Evolutionary conservation across 768 basidiomycete species (phyloP).

Genomic region (Candolleomyces aberdarensis): DNA sequence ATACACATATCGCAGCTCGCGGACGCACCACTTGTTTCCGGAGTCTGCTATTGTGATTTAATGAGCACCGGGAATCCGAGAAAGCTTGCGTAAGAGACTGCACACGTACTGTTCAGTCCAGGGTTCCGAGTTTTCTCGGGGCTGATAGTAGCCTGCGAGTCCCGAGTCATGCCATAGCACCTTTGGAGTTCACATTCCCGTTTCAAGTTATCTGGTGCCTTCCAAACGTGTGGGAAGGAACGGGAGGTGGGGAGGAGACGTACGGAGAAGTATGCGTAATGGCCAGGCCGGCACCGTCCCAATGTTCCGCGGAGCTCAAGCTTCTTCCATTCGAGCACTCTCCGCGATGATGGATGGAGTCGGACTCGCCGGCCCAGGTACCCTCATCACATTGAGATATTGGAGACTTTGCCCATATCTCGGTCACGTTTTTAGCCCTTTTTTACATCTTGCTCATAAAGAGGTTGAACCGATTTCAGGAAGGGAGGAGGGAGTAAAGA

Average conservation of each 20-base stretch:
- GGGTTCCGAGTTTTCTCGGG: slow-evolving; percentile 36
- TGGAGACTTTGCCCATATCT: slow-evolving; percentile 46
- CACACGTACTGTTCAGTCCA: slow-evolving; percentile 40
- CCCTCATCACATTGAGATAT: slow-evolving; percentile 26
- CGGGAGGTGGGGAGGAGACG: too few relatives aligned
- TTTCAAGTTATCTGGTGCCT: too few relatives aligned
- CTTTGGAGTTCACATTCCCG: slow-evolving; percentile 18
- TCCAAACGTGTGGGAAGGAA: too few relatives aligned
- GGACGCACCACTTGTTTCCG: slow-evolving; percentile 77
- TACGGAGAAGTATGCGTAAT: slow-evolving; percentile 81
- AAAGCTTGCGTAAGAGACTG: background rate
- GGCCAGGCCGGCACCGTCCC: slow-evolving; percentile 60
- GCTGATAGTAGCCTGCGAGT: slow-evolving; percentile 32
- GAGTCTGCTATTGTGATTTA: slow-evolving; percentile 44
- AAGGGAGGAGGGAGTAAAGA: too few relatives aligned
- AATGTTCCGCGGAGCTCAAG: slow-evolving; percentile 50
- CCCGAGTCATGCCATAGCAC: slow-evolving; percentile 33
- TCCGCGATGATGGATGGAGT: slow-evolving; percentile 58
- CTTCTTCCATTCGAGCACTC: slow-evolving; percentile 47
- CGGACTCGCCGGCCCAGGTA: slow-evolving; percentile 62
- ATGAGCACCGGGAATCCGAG: background rate
- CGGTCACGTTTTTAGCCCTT: too few relatives aligned
- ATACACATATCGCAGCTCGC: slow-evolving; percentile 58
- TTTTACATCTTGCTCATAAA: too few relatives aligned
- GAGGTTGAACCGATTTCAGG: too few relatives aligned